Percentiles rank a stretch among this genome's conserved stretches.
Conservation (phyloP, 352 stramenopile genomes). For the Plasmopara viticola region DNA sequence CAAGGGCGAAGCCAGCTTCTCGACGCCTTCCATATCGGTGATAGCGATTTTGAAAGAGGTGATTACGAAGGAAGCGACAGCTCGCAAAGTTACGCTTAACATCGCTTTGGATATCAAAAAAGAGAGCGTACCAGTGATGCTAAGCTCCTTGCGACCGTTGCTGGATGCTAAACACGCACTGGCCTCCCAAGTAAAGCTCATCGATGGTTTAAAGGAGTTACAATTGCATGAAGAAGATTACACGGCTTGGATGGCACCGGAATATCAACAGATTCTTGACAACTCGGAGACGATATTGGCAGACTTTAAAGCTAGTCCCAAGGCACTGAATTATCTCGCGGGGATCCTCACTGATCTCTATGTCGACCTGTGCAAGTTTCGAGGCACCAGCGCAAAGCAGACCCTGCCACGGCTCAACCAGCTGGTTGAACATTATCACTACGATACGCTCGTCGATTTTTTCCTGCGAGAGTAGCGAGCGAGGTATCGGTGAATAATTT, state of each 20-base stretch:
- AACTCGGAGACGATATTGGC: conserved; percentile 55
- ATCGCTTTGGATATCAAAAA: conserved; percentile 80
- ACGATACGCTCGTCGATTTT: conserved; percentile 71
- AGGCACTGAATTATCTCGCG: conserved; percentile 71
- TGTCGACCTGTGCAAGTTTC: conserved; percentile 82
- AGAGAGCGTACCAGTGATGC: conserved; percentile 63
- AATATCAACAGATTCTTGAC: conserved; percentile 73
- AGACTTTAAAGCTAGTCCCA: conserved; percentile 68
- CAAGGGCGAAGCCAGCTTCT: conserved; percentile 67
- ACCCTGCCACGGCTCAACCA: conserved; percentile 64
- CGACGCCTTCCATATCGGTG: conserved; percentile 68
- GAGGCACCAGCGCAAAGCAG: conserved; percentile 68
- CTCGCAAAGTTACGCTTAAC: conserved; percentile 68
- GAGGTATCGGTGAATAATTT: too few relatives aligned
- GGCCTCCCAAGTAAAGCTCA: conserved; percentile 70
- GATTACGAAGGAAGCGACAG: conserved; percentile 80
- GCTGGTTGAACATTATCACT: conserved; percentile 79
- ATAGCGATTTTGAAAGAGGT: conserved; percentile 84
- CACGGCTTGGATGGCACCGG: conserved; percentile 61
- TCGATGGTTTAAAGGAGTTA: conserved; percentile 79
- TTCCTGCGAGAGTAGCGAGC: conserved; percentile 45
- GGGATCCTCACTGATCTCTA: conserved; percentile 81
- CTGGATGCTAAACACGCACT: conserved; percentile 68
- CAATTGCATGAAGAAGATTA: conserved; percentile 77
- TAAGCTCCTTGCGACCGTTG: conserved; percentile 54